Evolutionary conservation across 2,329 filamentous ascomycete species (phyloP), one percentile per base, ranked within the genome.

Genomic region (Tolypocladium capitatum): DNA sequence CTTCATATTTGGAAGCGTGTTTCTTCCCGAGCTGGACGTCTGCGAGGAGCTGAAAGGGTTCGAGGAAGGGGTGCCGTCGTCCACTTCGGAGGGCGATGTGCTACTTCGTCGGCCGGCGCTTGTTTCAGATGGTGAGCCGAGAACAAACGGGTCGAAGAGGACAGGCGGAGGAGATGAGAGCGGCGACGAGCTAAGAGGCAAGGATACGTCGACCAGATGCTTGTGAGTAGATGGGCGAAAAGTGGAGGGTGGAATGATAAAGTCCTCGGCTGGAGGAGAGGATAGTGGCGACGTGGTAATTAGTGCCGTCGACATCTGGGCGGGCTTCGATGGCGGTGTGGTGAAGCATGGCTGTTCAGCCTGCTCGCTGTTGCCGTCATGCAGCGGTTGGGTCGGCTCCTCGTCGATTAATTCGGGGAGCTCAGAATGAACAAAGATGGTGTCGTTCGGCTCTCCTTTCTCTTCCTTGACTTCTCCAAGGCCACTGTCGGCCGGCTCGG

Each of bases 1-100:
- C 58, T 84, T 84, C 61, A 86, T 75, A 43, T 81, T 78, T 1
- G 78, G 77, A 1, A 83, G 59, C 1, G 61, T 61, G 34, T 58
- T 63, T 51, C 52, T 60, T 10, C 58, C 50, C 5, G 47, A 63
- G 51, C 47, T 59, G 51, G 68, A 66, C 16, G 60, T 53, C 47
- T 73, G 68, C 1, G 70, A 72, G 13, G 58, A 56, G 41, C 61
- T 62, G 24, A 66, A 57, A 2, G 64, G 59, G 16, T 69, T 70
- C 0, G 67, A 61, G 5, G 63, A 66, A 2, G 64, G 64, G 16
- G 68, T 64, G 5, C 65, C 65, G 42, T 72, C 71, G 28, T 73
- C 72, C 2, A 66, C 63, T 36, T 73, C 69, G 0, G 73, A 73
- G 0, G 63, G 67, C 36, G 61, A 67, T 6, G 63, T 68, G 57